A percentile compares a stretch with the other conserved stretches of the same genome.
Evolutionary conservation across 1,284 basidiomycete genomes (phyloP).

Genomic region (Butyriboletus appendiculatus): DNA sequence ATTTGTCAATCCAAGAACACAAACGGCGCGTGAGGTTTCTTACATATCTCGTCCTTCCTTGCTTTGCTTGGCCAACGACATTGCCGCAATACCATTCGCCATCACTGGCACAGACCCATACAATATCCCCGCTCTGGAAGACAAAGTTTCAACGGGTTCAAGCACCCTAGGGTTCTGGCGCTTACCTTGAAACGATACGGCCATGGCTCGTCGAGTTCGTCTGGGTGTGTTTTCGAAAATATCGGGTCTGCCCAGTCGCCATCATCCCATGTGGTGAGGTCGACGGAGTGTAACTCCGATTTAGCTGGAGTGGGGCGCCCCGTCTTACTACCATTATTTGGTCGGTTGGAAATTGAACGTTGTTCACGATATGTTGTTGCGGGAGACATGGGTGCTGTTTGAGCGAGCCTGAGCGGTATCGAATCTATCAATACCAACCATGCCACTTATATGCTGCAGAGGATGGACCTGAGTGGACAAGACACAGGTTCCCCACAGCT

Average conservation of each 20-base stretch:
- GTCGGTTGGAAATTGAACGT: not conserved
- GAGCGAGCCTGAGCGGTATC: not conserved
- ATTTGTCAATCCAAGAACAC: not conserved
- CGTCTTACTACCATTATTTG: not conserved
- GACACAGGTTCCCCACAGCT: slow-evolving; percentile 18
- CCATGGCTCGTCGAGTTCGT: slow-evolving; percentile 54
- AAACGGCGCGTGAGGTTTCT: slow-evolving; percentile 9
- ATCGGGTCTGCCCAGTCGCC: slow-evolving; percentile 17
- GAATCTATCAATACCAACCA: not conserved
- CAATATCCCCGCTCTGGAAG: slow-evolving; percentile 45
- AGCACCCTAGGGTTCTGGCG: not conserved
- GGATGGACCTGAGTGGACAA: slow-evolving; percentile 8
- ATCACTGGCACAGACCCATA: slow-evolving; percentile 53
- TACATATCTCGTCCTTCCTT: slow-evolving; percentile 49
- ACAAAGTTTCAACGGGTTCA: not conserved
- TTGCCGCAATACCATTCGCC: slow-evolving; percentile 52
- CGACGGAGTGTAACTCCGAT: slow-evolving; percentile 19
- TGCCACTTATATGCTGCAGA: slow-evolving; percentile 22
- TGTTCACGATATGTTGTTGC: not conserved
- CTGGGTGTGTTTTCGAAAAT: slow-evolving; percentile 38
- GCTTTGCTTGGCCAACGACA: slow-evolving; percentile 45
- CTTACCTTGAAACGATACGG: slow-evolving; percentile 52
- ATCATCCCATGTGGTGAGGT: slow-evolving; percentile 32
- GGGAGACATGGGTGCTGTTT: slow-evolving; percentile 3
- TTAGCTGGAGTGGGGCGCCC: not conserved